phyloP scores from a whole-genome alignment of 495 filamentous ascomycete species.

The Aspergillus conjunctus region DNA sequence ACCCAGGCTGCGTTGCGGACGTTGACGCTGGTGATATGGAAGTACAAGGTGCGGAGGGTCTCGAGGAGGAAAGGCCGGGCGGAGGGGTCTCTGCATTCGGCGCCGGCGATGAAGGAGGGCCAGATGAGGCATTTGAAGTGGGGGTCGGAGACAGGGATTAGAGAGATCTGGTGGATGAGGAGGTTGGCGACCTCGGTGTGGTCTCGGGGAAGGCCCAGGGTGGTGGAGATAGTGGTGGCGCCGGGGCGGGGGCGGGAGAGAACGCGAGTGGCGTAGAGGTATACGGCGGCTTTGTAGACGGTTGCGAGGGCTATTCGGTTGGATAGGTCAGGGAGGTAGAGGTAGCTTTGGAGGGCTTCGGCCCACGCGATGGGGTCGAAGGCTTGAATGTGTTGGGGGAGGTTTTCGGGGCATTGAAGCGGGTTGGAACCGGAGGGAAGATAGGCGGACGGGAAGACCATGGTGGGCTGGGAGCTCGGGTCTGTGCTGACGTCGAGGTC shows the following conservation, averaged over 20 bases:
- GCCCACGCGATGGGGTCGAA: constrained; percentile 49
- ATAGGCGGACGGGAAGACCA: constrained; percentile 30
- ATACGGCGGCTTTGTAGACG: constrained; percentile 47
- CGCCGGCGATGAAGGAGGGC: constrained; percentile 52
- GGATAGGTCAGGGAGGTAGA: constrained; percentile 40
- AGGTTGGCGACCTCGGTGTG: constrained; percentile 38
- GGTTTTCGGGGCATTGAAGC: constrained; percentile 37
- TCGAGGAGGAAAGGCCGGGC: constrained; percentile 42
- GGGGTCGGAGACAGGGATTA: constrained; percentile 38
- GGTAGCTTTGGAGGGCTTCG: constrained; percentile 44
- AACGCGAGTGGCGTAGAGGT: constrained; percentile 49
- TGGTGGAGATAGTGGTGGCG: constrained; percentile 32
- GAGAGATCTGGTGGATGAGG: constrained; percentile 42
- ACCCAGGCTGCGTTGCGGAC: constrained; percentile 52
- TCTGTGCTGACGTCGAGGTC: constrained; percentile 36
- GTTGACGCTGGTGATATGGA: constrained; percentile 46
- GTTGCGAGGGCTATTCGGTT: constrained; percentile 45
- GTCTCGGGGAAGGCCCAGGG: constrained; percentile 36
- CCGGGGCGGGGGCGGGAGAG: constrained; percentile 39
- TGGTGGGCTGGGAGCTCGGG: constrained; percentile 33
- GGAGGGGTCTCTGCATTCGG: constrained; percentile 40
- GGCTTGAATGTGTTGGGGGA: constrained; percentile 47
- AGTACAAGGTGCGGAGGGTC: constrained; percentile 40
- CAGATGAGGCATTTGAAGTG: constrained; percentile 55
- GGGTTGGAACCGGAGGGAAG: constrained; percentile 32